A percentile compares a stretch with the other conserved stretches of the same genome.
phyloP scores from a whole-genome alignment of 2,329 filamentous ascomycete species.

The Sclerotinia glacialis region DNA sequence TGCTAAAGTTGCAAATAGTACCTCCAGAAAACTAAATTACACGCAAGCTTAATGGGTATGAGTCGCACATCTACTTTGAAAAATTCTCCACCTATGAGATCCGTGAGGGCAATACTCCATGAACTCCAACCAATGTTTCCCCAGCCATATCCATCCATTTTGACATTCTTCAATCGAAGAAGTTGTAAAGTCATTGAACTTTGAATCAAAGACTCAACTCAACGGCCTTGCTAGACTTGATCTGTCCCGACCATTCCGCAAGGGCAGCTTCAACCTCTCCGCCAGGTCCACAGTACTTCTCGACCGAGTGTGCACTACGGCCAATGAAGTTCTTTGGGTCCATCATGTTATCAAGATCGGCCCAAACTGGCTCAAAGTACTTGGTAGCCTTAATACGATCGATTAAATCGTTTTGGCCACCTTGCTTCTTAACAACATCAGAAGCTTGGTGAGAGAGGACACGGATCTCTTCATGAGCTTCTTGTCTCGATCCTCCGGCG shows the following conservation, averaged over 20 bases:
- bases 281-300: slow-evolving; percentile 47
- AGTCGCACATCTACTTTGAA: slow-evolving; percentile 7
- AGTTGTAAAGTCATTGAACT: background rate
- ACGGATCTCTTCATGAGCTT: slow-evolving; percentile 83
- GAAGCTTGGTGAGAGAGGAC: slow-evolving; percentile 77
- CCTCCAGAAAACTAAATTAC: background rate
- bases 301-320: slow-evolving; percentile 52
- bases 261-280: slow-evolving; percentile 49
- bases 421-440: slow-evolving; percentile 68
- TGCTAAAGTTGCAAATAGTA: background rate
- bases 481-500: slow-evolving; percentile 70
- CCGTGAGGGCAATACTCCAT: slow-evolving; percentile 7
- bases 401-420: slow-evolving; percentile 70
- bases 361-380: slow-evolving; percentile 73
- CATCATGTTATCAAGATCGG: slow-evolving; percentile 65
- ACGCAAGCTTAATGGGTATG: slow-evolving; percentile 14
- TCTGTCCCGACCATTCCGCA: slow-evolving; percentile 45
- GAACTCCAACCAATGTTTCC: slow-evolving; percentile 18
- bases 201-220: slow-evolving; percentile 27
- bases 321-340: slow-evolving; percentile 61
- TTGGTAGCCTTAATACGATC: slow-evolving; percentile 68
- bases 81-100: background rate
- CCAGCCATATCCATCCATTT: background rate
- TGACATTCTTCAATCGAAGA: background rate
- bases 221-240: slow-evolving; percentile 30